Percentiles rank a stretch among this genome's conserved stretches.
These are phyloP conservation scores for Carex scoparia DNA, from an alignment of 176 grass and related monocot species.

Conservation along the genomic window DNA sequence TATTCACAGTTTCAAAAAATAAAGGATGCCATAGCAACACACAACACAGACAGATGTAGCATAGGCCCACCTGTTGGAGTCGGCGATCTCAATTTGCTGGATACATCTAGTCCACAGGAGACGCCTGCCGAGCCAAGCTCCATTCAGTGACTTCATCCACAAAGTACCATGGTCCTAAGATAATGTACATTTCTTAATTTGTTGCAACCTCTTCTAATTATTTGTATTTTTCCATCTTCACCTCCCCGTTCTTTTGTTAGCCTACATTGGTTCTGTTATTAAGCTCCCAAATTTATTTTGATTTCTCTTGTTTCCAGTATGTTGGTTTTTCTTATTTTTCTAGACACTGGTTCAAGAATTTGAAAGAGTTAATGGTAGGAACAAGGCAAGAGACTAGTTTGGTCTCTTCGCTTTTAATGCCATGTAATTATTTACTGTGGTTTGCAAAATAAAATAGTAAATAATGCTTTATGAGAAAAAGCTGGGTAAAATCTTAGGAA, in stretches of 20 bases:
- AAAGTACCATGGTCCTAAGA: not conserved
- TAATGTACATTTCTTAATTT: not conserved
- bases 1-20: slow-evolving; percentile 69
- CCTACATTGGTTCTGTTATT: not conserved
- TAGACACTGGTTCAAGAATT: not conserved
- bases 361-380: not conserved
- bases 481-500: not conserved
- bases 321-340: not conserved
- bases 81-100: slow-evolving; percentile 43
- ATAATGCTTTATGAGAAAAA: not conserved
- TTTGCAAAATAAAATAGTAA: not conserved
- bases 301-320: not conserved
- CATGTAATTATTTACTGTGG: slow-evolving; percentile 4
- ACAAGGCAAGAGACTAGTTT: not conserved
- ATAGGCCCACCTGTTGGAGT: slow-evolving; percentile 54
- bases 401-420: not conserved
- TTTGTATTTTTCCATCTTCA: not conserved
- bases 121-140: slow-evolving; percentile 59
- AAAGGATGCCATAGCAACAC: slow-evolving; percentile 70
- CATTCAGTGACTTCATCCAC: slow-evolving; percentile 22
- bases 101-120: slow-evolving; percentile 38
- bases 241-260: not conserved
- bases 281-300: not conserved
- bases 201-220: not conserved
- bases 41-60: slow-evolving; percentile 79